Evolutionary conservation across 192 early-diverging fungal species (phyloP).

Genomic region (Coemansia sp.): DNA sequence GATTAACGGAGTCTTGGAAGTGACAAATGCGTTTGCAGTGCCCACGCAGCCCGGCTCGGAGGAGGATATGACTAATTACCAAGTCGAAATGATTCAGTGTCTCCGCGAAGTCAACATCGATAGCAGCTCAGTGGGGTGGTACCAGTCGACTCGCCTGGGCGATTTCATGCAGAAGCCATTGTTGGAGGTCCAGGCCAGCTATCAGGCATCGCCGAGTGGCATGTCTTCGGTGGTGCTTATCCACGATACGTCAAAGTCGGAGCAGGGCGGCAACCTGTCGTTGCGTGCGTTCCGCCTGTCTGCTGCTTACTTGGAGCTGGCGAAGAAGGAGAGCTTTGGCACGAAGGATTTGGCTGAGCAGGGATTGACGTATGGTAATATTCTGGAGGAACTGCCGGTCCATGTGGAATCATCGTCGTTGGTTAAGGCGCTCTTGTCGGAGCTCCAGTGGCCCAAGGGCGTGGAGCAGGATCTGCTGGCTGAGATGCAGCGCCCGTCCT

Average conservation of each 20-base stretch:
- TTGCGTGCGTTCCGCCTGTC: slow-evolving; percentile 88
- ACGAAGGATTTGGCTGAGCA: slow-evolving; percentile 72
- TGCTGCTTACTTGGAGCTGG: slow-evolving; percentile 79
- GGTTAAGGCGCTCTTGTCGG: slow-evolving; percentile 72
- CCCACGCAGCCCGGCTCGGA: slow-evolving; percentile 60
- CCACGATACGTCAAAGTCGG: slow-evolving; percentile 84
- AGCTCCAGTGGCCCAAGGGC: slow-evolving; percentile 58
- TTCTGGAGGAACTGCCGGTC: slow-evolving; percentile 91
- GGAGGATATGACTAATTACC: slow-evolving; percentile 77
- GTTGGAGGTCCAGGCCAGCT: slow-evolving; percentile 87
- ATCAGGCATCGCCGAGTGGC: slow-evolving; percentile 73
- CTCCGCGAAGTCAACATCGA: slow-evolving; percentile 93
- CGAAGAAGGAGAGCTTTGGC: slow-evolving; percentile 80
- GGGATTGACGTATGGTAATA: slow-evolving; percentile 77
- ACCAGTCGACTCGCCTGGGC: slow-evolving; percentile 86
- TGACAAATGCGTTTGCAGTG: slow-evolving; percentile 90
- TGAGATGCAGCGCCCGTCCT: slow-evolving; percentile 58
- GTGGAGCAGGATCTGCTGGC: slow-evolving; percentile 64
- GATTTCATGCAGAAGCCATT: slow-evolving; percentile 87
- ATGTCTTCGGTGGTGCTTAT: slow-evolving; percentile 87
- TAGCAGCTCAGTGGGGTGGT: slow-evolving; percentile 96
- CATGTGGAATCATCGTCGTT: slow-evolving; percentile 81
- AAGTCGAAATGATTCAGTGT: slow-evolving; percentile 90
- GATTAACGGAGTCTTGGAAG: slow-evolving; percentile 82
- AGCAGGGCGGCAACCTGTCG: slow-evolving; percentile 79